Conservation (phyloP, 202 grass and related monocot genomes). For the Digitaria exilis region DNA sequence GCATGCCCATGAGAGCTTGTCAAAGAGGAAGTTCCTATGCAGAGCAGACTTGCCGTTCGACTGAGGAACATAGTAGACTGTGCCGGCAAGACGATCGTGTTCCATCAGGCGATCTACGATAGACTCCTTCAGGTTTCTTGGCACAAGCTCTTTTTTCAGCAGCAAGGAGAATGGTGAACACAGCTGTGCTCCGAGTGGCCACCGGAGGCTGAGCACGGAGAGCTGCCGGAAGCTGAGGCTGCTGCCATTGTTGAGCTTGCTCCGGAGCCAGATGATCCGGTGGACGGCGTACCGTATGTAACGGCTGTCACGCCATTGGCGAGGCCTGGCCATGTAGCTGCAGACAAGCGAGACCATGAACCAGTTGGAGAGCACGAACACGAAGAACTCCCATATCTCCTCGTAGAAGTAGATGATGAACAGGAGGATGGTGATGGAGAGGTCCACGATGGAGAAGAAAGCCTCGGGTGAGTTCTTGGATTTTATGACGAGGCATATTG, state of each 20-base stretch:
- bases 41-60: neutral
- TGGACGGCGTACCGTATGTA: neutral
- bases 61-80: neutral
- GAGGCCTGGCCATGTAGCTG: neutral
- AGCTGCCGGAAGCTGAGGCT: neutral
- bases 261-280: neutral
- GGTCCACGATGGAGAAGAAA: neutral
- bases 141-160: neutral
- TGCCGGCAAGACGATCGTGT: no score
- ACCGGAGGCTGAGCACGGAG: neutral
- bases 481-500: neutral
- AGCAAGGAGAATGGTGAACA: neutral
- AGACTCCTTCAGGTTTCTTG: neutral
- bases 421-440: neutral
- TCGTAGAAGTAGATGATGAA: conserved; percentile 14
- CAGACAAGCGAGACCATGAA: neutral
- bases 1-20: neutral
- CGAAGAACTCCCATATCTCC: neutral
- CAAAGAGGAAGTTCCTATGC: no score
- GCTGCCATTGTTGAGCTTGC: neutral
- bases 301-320: accelerated
- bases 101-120: neutral
- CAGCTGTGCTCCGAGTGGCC: neutral
- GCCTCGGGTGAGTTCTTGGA: accelerated
- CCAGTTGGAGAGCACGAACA: conserved; percentile 25